phyloP scores from a whole-genome alignment of 208 protist species.

The Crithidia thermophila region DNA sequence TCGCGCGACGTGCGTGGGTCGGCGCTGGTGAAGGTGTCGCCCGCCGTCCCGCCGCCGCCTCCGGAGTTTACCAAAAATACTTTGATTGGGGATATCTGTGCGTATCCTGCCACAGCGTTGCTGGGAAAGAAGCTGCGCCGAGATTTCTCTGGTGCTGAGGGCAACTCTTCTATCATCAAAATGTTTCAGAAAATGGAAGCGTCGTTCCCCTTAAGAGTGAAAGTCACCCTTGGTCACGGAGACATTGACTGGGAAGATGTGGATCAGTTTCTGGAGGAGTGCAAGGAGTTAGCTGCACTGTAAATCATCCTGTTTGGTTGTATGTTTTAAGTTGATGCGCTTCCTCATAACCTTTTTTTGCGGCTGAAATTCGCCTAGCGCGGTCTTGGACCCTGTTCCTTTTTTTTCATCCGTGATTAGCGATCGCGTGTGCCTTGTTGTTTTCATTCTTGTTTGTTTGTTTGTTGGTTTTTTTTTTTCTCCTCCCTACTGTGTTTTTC shows the following conservation, averaged over 20 bases:
- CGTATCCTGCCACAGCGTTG: neutral
- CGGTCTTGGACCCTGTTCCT: neutral
- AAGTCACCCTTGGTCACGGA: conserved; percentile 3
- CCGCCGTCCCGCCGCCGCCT: neutral
- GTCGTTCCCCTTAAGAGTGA: conserved; percentile 8
- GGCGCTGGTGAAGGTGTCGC: neutral
- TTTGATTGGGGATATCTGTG: conserved; percentile 4
- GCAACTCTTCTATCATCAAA: neutral
- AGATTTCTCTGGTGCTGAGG: conserved; percentile 3
- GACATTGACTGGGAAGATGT: conserved; percentile 17
- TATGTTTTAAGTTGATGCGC: neutral
- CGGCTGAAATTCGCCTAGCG: too few relatives aligned
- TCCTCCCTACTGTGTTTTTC: neutral
- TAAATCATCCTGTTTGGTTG: neutral
- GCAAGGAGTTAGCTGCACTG: conserved; percentile 6
- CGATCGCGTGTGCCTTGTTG: too few relatives aligned
- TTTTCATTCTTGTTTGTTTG: conserved; percentile 2
- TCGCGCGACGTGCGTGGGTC: conserved; percentile 22
- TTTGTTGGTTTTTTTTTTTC: neutral
- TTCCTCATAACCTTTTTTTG: neutral
- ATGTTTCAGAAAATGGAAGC: conserved; percentile 12
- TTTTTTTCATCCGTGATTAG: neutral
- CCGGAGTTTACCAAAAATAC: conserved; percentile 8
- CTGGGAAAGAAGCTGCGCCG: conserved; percentile 10
- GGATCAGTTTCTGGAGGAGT: conserved; percentile 10